Percentiles rank a stretch among this genome's conserved stretches.
Evolutionary conservation across 2,329 filamentous ascomycete species (phyloP).

Genomic region (Colletotrichum tropicicola): DNA sequence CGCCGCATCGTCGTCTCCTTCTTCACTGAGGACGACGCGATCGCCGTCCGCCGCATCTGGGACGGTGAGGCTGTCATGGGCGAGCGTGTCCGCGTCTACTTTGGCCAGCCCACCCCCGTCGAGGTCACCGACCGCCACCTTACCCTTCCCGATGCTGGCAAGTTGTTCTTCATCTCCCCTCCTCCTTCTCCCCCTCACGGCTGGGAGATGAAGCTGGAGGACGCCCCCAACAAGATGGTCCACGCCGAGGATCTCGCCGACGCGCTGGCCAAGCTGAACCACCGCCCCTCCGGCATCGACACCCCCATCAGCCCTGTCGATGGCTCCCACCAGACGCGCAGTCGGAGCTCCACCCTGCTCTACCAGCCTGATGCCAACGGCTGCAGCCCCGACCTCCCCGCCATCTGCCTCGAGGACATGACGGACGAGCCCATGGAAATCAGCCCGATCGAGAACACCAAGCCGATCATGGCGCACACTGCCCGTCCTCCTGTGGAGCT

Average conservation of each 20-base stretch:
- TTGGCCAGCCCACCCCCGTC: conserved; percentile 69
- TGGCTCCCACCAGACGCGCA: conserved; percentile 51
- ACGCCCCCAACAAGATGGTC: conserved; percentile 75
- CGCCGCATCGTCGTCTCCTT: conserved; percentile 84
- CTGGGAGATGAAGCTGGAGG: conserved; percentile 75
- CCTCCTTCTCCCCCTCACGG: conserved; percentile 74
- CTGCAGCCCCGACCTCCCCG: conserved; percentile 65
- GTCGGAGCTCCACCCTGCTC: conserved; percentile 72
- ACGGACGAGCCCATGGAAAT: conserved; percentile 62
- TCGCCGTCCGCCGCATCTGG: conserved; percentile 75
- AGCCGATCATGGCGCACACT: conserved; percentile 67
- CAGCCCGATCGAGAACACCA: conserved; percentile 50
- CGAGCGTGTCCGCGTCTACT: conserved; percentile 74
- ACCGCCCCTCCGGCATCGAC: conserved; percentile 44
- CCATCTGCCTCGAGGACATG: conserved; percentile 74
- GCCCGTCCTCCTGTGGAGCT: conserved; percentile 71
- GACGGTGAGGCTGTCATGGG: conserved; percentile 80
- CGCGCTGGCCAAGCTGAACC: conserved; percentile 69
- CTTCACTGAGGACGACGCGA: conserved; percentile 73
- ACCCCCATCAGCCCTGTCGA: conserved; percentile 53
- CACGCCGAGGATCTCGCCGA: conserved; percentile 75
- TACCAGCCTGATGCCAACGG: conserved; percentile 67
- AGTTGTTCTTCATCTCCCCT: conserved; percentile 78
- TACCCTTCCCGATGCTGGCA: conserved; percentile 73
- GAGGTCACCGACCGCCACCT: conserved; percentile 65